Percentiles rank a stretch among this genome's conserved stretches.
Evolutionary conservation across 176 grass and related monocot genomes (phyloP).

Genomic region (Chloris gayana): DNA sequence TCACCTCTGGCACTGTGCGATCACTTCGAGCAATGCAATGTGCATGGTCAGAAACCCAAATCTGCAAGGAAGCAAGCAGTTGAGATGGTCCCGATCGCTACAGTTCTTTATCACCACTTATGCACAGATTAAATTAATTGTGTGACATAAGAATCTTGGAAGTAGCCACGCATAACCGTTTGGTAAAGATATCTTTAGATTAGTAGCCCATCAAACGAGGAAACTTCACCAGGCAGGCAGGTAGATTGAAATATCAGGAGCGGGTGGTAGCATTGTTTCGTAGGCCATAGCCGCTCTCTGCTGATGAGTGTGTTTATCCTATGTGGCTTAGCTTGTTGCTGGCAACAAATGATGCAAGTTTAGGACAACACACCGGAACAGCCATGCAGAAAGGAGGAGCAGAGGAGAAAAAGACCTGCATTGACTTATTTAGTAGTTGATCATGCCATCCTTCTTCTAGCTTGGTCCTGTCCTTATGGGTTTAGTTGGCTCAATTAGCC

Average conservation of each 20-base stretch:
- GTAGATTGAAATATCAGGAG: constrained; percentile 32
- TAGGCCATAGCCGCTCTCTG: constrained; percentile 7
- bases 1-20: background rate
- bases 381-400: constrained; percentile 46
- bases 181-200: constrained; percentile 49
- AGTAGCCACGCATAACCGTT: constrained; percentile 16
- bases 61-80: constrained; percentile 34
- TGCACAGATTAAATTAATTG: background rate
- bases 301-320: constrained; percentile 20
- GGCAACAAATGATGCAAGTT: constrained; percentile 55
- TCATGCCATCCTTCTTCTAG: constrained; percentile 29
- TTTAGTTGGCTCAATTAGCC: constrained; percentile 48
- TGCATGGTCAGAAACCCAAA: constrained; percentile 36
- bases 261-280: background rate
- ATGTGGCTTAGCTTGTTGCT: constrained; percentile 44
- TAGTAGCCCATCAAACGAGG: constrained; percentile 52
- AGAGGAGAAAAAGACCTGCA: constrained; percentile 32
- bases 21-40: constrained; percentile 31
- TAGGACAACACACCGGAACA: constrained; percentile 38
- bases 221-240: constrained; percentile 46
- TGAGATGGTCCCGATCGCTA: constrained; percentile 35
- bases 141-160: constrained; percentile 42
- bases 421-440: constrained; percentile 43
- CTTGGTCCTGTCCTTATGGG: constrained; percentile 32
- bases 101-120: constrained; percentile 24